Evolutionary conservation across 805 yeast genomes (phyloP).

Genomic region (Candida sithepensis): DNA sequence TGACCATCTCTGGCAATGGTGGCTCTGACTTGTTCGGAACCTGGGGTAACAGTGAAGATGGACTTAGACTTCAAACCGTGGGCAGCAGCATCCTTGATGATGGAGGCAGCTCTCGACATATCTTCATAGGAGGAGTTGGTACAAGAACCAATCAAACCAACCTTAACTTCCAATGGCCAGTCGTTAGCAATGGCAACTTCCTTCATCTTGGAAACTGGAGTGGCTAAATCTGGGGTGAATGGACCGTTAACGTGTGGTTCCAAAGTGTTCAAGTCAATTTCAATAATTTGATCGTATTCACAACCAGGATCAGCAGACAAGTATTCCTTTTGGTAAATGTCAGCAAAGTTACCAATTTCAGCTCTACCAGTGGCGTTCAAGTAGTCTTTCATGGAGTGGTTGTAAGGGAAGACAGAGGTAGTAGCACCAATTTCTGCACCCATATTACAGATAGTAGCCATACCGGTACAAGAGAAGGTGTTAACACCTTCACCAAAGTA

Average conservation of each 20-base stretch:
- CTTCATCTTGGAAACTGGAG: slow-evolving; percentile 83
- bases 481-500: slow-evolving; percentile 95
- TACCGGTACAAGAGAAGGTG: slow-evolving; percentile 91
- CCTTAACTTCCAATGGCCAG: slow-evolving; percentile 87
- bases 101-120: slow-evolving; percentile 93
- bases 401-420: slow-evolving; percentile 95
- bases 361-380: slow-evolving; percentile 80
- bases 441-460: slow-evolving; percentile 99
- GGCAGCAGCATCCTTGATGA: slow-evolving; percentile 79
- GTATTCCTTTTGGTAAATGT: slow-evolving; percentile 40
- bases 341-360: slow-evolving; percentile 77
- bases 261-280: slow-evolving; percentile 77
- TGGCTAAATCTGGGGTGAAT: slow-evolving; percentile 95
- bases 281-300: slow-evolving; percentile 88
- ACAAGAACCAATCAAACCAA: slow-evolving; percentile 97
- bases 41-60: slow-evolving; percentile 95
- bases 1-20: slow-evolving; percentile 95
- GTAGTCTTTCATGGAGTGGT: slow-evolving; percentile 46
- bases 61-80: slow-evolving; percentile 88
- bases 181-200: slow-evolving; percentile 63
- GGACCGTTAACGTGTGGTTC: slow-evolving; percentile 98
- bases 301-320: slow-evolving; percentile 84
- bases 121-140: slow-evolving; percentile 98
- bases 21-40: slow-evolving; percentile 97
- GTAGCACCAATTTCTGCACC: slow-evolving; percentile 99